Evolutionary conservation across 331 rosid species (phyloP), one percentile per base, ranked within the genome.

Genomic region (Malus hybrid): DNA sequence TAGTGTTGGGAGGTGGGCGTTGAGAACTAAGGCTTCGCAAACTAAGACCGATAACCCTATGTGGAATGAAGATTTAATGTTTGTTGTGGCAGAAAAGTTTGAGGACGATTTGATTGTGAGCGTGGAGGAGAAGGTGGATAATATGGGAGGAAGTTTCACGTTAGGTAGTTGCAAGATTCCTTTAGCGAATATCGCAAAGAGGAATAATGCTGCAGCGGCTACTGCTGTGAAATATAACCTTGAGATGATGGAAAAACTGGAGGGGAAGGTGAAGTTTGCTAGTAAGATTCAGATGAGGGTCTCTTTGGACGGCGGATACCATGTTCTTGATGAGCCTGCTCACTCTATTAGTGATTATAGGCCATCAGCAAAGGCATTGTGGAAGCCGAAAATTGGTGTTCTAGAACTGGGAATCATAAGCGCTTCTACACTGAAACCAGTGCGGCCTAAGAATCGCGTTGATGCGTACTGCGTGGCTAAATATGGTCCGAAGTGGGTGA

Each of bases 261-360:
- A 82, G 76, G 86, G 81, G 73, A 86, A 86, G 57, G 39, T 15
- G 33, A 89, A 82, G 54, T 91, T 91, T 57, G 84, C 95, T 3
- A 89, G 95, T 78, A 85, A 86, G 84, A 80, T 89, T 75, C 93
- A 91, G 55, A 68, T 89, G 76, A 87, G 93, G 85, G 64, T 85
- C 32, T 87, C 91, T 33, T 83, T 91, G 87, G 97, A 91, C 80
- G 95, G 91, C 2, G 95, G 97, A 34, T 91, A 87, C 71, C 97
- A 89, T 80, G 97, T 91, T 73, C 65, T 87, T 62, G 93, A 91
- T 76, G 97, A 91, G 63, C 90, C 95, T 34, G 83, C 87, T 60
- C 88, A 87, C 69, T 85, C 86, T 20, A 74, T 86, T 22, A 91
- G 97, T 24, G 95, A 91, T 85, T 87, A 85, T 7, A 86, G 93